Conservation (phyloP, 2,329 filamentous ascomycete species). For the Stachybotrys elegans region DNA sequence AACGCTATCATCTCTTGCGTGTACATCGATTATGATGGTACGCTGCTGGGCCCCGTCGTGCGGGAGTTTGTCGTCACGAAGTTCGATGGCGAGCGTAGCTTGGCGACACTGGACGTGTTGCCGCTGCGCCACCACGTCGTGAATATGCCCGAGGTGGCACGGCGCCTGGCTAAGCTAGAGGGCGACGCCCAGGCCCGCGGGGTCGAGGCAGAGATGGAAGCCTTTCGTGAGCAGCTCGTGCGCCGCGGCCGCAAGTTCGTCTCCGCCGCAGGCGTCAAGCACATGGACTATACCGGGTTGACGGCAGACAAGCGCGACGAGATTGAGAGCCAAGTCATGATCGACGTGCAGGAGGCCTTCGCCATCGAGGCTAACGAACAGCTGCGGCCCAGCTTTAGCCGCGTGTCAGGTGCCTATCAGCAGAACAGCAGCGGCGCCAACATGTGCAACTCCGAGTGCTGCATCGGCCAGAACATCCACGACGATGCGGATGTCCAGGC, state of each 20-base stretch:
- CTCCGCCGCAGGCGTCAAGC: not conserved
- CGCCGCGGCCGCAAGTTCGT: not conserved
- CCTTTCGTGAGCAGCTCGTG: not conserved
- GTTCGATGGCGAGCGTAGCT: slow-evolving; percentile 5
- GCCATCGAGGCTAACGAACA: not conserved
- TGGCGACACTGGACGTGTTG: not conserved
- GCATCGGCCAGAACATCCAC: not conserved
- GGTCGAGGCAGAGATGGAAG: not conserved
- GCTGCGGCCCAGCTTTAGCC: not conserved
- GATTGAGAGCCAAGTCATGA: not conserved
- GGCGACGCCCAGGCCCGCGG: not conserved
- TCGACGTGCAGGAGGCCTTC: not conserved
- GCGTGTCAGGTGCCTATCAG: not conserved
- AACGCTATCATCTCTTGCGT: slow-evolving; percentile 2
- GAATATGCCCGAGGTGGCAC: not conserved
- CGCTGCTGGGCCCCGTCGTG: not conserved
- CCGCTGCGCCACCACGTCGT: not conserved
- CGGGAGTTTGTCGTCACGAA: not conserved
- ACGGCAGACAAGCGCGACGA: not conserved
- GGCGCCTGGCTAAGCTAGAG: not conserved
- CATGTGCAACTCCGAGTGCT: not conserved
- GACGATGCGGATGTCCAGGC: not conserved
- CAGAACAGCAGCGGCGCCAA: not conserved
- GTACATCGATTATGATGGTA: not conserved
- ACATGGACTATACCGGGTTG: not conserved